These are phyloP conservation scores for Delonix regia DNA, from an alignment of 306 rosid genomes.

Conservation along the genomic window DNA sequence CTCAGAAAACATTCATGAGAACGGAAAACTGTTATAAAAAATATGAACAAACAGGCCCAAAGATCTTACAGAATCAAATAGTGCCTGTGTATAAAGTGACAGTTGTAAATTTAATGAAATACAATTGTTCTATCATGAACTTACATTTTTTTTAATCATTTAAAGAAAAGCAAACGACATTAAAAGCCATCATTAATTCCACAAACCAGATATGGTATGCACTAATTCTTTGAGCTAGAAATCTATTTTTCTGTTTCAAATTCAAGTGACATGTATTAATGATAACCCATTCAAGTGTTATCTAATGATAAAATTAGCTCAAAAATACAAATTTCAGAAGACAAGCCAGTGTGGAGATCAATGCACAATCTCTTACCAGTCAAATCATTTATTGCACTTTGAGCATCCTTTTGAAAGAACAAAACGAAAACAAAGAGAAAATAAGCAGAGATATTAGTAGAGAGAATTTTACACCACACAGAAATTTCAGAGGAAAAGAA, in stretches of 20 bases:
- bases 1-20: too few species aligned
- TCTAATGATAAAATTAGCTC: neutral
- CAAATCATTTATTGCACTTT: slow-evolving; percentile 92
- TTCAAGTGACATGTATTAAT: neutral
- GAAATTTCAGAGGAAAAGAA: neutral
- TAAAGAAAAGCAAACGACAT: neutral
- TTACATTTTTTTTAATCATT: neutral
- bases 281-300: slow-evolving; percentile 11
- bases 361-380: slow-evolving; percentile 68
- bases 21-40: too few species aligned
- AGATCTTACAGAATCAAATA: too few species aligned
- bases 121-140: neutral
- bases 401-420: slow-evolving; percentile 67
- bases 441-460: slow-evolving; percentile 7
- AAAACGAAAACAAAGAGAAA: slow-evolving; percentile 9
- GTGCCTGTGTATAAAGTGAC: neutral
- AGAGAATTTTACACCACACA: neutral
- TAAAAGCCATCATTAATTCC: neutral
- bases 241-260: neutral
- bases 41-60: neutral
- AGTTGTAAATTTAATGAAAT: neutral
- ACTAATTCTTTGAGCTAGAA: slow-evolving; percentile 5
- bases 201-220: neutral
- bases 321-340: slow-evolving; percentile 3
- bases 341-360: neutral